These are phyloP conservation scores for Aphanomyces cochlioides DNA, from an alignment of 352 stramenopile species.

Conservation along the genomic window DNA sequence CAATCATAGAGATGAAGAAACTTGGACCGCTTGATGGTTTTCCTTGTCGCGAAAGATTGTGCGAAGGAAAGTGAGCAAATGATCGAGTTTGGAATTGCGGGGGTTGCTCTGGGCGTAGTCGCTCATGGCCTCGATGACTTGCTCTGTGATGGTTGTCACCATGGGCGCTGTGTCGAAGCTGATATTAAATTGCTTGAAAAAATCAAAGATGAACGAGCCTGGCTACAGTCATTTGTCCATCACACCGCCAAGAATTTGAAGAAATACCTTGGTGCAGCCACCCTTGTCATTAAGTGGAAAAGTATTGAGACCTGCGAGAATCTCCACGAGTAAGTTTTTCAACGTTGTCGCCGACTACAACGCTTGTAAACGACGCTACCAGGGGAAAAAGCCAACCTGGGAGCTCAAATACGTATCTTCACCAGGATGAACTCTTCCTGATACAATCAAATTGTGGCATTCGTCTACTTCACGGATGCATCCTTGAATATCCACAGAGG, in stretches of 20 bases:
- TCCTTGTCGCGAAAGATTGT: conserved; percentile 85
- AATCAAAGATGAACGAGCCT: conserved; percentile 87
- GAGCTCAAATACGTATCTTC: conserved; percentile 17
- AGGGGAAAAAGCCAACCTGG: background rate
- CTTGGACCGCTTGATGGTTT: conserved; percentile 54
- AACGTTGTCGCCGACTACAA: conserved; percentile 70
- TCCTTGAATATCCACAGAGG: conserved; percentile 89
- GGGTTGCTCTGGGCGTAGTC: conserved; percentile 37
- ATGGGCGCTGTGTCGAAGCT: conserved; percentile 86
- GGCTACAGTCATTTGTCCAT: conserved; percentile 38
- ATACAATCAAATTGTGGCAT: conserved; percentile 31
- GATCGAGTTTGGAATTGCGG: conserved; percentile 72
- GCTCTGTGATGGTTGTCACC: conserved; percentile 83
- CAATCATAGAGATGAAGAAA: background rate
- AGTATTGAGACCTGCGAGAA: conserved; percentile 72
- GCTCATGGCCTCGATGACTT: conserved; percentile 82
- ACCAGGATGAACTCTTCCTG: background rate
- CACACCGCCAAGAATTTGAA: no score
- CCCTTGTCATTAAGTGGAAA: conserved; percentile 69
- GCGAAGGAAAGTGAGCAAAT: conserved; percentile 75
- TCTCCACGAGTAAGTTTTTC: conserved; percentile 77
- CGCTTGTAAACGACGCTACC: background rate
- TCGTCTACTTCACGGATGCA: conserved; percentile 92
- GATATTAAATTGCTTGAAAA: conserved; percentile 88
- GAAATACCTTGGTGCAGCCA: conserved; percentile 73